Percentiles rank a stretch among this genome's conserved stretches.
Evolutionary conservation across 1,284 basidiomycete genomes (phyloP).

Genomic region (Malassezia arunalokei): DNA sequence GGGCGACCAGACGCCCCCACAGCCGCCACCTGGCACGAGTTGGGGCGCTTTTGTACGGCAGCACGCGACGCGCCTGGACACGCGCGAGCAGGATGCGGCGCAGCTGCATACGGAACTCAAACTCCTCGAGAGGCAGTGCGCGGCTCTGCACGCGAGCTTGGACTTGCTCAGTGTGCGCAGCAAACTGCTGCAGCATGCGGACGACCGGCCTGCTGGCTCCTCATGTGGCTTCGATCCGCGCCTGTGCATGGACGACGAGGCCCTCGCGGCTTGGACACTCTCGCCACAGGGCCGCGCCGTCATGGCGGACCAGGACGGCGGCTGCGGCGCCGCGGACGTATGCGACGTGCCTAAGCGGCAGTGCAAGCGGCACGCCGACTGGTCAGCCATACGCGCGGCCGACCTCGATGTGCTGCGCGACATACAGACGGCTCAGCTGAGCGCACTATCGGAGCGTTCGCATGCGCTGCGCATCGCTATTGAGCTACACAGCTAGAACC

Average conservation of each 20-base stretch:
- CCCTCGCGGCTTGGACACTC: constrained; percentile 11
- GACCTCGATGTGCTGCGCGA: constrained; percentile 21
- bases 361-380: constrained; percentile 23
- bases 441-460: constrained; percentile 9
- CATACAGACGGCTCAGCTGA: constrained; percentile 8
- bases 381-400: constrained; percentile 19
- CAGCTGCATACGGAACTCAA: neutral
- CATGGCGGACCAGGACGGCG: neutral
- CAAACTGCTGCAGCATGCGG: constrained; percentile 18
- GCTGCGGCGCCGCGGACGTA: neutral
- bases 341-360: constrained; percentile 18
- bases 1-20: neutral
- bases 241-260: constrained; percentile 21
- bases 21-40: constrained; percentile 6
- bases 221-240: constrained; percentile 23
- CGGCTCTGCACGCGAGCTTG: neutral
- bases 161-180: constrained; percentile 10
- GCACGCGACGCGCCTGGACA: constrained; percentile 2
- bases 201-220: constrained; percentile 15
- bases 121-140: neutral
- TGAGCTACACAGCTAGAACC: constrained; percentile 2
- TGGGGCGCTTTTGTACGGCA: neutral
- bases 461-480: constrained; percentile 2
- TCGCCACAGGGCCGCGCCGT: constrained; percentile 7
- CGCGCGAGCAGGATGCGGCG: neutral